Evolutionary conservation across 495 filamentous ascomycete genomes (phyloP), one percentile per base, ranked within the genome.

Genomic region (Astrothelium macrocarpum): DNA sequence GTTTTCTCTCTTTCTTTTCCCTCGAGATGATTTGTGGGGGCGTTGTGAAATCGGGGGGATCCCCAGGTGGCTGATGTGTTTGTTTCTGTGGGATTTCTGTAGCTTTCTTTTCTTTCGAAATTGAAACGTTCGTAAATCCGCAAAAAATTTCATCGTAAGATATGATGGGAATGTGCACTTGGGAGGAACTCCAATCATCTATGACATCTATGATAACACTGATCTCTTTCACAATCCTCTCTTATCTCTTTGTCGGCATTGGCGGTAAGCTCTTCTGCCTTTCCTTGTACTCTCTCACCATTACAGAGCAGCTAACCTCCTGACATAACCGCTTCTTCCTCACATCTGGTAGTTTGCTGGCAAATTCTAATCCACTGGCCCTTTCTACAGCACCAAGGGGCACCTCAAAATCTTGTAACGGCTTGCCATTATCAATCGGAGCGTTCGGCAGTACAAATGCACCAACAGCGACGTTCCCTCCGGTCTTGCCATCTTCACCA

Each of bases 381-480:
- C 90, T 80, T 84, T 98, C 94, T 31, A 98, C 84, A 20, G 85
- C 88, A 79, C 96, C 92, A 25, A 98, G 69, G 1, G 93, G 91
- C 23, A 97, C 95, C 81, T 96, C 92, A 71, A 97, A 98, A 69
- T 95, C 90, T 18, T 81, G 79, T 67, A 98, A 75, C 28, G 84
- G 85, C 77, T 90, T 95, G 36, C 86, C 83, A 68, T 96, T 97
- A 26, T 86, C 76, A 70, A 98, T 97, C n/a, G 74, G 78, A 16
- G 90, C 92, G 72, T 98, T 98, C 10, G 94, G 94, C 69, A 98
- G 78, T 59, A 98, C 94, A 71, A 98, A 98, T 1, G 94, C 95
- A 25, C 90, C 95, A 9, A 98, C 74, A 1, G 91, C 90, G 1
- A 98, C 94, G 62, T 87, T 87, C 3, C 91, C 88, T 9, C 81